Evolutionary conservation across 2,329 filamentous ascomycete species (phyloP).

Genomic region (Fusarium sp.): DNA sequence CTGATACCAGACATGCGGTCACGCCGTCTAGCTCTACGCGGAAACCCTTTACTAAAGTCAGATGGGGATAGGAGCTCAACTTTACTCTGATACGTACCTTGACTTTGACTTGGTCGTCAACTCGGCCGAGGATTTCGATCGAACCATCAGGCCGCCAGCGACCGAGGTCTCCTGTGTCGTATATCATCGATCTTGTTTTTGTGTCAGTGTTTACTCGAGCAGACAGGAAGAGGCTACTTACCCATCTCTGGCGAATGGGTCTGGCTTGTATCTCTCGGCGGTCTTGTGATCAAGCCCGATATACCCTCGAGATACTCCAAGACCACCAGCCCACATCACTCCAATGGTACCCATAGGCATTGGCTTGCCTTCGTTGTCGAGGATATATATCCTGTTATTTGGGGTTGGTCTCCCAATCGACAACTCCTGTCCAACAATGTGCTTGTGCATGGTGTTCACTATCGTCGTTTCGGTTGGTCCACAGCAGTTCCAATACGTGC

Average conservation of each 20-base stretch:
- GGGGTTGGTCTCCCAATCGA: constrained; percentile 65
- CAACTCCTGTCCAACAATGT: constrained; percentile 58
- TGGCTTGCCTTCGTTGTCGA: constrained; percentile 58
- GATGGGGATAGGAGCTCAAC: background rate
- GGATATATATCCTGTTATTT: constrained; percentile 62
- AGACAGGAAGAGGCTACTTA: constrained; percentile 45
- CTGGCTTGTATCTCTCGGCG: constrained; percentile 59
- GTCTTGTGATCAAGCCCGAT: constrained; percentile 65
- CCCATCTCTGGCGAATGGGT: constrained; percentile 64
- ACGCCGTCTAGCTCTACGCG: constrained; percentile 71
- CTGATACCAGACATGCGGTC: constrained; percentile 60
- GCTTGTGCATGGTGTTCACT: constrained; percentile 66
- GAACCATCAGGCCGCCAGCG: constrained; percentile 64
- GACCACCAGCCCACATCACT: constrained; percentile 67
- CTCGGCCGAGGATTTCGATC: constrained; percentile 65
- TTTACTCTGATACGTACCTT: constrained; percentile 53
- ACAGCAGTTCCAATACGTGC: constrained; percentile 66
- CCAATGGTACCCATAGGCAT: constrained; percentile 61
- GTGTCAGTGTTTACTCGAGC: background rate
- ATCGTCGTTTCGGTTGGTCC: constrained; percentile 71
- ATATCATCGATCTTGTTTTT: constrained; percentile 55
- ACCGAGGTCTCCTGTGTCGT: constrained; percentile 70
- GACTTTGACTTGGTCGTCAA: constrained; percentile 72
- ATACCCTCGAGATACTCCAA: constrained; percentile 66
- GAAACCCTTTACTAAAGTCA: constrained; percentile 58